Conservation (phyloP, 169 alveolate genomes). For the Plasmodium billcollinsi region DNA sequence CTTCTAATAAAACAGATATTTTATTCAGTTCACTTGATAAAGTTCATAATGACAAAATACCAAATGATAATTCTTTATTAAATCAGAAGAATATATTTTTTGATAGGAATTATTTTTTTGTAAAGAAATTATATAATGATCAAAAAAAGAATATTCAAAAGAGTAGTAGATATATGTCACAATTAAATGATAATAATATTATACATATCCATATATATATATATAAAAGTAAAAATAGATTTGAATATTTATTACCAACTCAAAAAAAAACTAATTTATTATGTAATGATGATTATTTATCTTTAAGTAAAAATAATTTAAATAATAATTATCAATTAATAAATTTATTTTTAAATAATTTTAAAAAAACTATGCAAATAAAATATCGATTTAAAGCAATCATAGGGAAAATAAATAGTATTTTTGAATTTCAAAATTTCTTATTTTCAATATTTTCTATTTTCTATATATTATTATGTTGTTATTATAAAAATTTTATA, state of each 20-base stretch:
- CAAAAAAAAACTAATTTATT: conserved; percentile 32
- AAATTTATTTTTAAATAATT: conserved; percentile 57
- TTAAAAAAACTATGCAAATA: conserved; percentile 66
- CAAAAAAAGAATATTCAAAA: conserved; percentile 42
- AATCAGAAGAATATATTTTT: conserved; percentile 52
- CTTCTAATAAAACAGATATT: conserved; percentile 39
- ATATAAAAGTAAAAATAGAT: conserved; percentile 72
- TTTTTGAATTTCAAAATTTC: conserved; percentile 63
- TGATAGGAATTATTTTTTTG: conserved; percentile 72
- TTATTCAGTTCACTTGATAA: conserved; percentile 20
- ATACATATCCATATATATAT: conserved; percentile 55
- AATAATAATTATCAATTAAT: conserved; percentile 65
- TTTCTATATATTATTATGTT: conserved; percentile 48
- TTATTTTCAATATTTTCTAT: conserved; percentile 49
- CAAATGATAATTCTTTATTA: conserved; percentile 20
- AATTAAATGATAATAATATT: conserved; percentile 28
- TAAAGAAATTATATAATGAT: conserved; percentile 52
- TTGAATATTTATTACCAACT: conserved; percentile 54
- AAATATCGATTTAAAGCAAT: conserved; percentile 31
- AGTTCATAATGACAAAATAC: not conserved
- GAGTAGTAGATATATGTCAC: conserved; percentile 32
- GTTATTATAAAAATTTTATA: conserved; percentile 56
- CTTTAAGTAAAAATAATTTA: conserved; percentile 34
- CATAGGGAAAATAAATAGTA: conserved; percentile 38
- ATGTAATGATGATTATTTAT: conserved; percentile 45